A percentile compares a stretch with the other conserved stretches of the same genome.
Conservation (phyloP, 495 filamentous ascomycete genomes). For the Immersiella caudata region DNA sequence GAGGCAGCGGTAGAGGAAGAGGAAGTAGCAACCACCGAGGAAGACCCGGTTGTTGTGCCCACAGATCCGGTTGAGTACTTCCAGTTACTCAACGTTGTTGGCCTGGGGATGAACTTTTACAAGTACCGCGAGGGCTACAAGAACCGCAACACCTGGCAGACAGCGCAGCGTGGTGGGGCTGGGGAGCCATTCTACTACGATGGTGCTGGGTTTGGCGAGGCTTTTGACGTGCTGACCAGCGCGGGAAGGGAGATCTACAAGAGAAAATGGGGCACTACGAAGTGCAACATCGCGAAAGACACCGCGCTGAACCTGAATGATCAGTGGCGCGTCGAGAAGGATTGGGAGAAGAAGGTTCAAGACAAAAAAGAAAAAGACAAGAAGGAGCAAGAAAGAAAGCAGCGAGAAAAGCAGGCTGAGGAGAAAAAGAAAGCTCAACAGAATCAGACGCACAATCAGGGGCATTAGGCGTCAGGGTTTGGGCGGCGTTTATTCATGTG, state of each 20-base stretch:
- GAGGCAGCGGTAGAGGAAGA: neutral
- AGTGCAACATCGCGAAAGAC: constrained; percentile 50
- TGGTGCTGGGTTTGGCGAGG: constrained; percentile 54
- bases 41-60: constrained; percentile 6
- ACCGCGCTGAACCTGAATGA: constrained; percentile 49
- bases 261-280: constrained; percentile 60
- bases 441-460: neutral
- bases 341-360: constrained; percentile 33
- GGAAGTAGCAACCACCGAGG: neutral
- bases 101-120: constrained; percentile 43
- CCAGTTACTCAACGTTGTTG: constrained; percentile 30
- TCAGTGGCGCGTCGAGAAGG: constrained; percentile 54
- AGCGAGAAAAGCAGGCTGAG: too few species aligned
- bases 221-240: constrained; percentile 55
- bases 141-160: constrained; percentile 64
- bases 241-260: constrained; percentile 54
- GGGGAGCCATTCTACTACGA: constrained; percentile 65
- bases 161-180: constrained; percentile 56
- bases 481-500: neutral
- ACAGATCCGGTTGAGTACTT: constrained; percentile 38
- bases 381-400: neutral
- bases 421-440: too few species aligned
- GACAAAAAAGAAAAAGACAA: neutral
- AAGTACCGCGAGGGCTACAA: constrained; percentile 42
- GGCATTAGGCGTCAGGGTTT: neutral